Evolutionary conservation across 2,329 filamentous ascomycete species (phyloP).

Genomic region (Westerdykella sp.): DNA sequence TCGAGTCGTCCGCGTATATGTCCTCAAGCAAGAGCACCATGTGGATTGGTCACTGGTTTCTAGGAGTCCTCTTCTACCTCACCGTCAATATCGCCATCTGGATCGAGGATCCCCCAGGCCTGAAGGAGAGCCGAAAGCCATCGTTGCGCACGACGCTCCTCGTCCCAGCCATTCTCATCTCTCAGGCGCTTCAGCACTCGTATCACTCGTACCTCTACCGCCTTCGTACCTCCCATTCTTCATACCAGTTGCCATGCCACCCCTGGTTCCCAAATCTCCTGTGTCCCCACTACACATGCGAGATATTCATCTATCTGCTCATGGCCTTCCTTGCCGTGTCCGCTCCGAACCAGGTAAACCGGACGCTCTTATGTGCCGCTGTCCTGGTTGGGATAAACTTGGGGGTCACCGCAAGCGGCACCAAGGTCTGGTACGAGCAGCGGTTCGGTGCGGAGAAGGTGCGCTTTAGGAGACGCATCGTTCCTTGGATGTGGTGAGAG

Average conservation of each 20-base stretch:
- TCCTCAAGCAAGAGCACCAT: slow-evolving; percentile 69
- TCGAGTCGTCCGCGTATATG: slow-evolving; percentile 63
- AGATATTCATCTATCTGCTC: slow-evolving; percentile 77
- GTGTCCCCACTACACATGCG: slow-evolving; percentile 87
- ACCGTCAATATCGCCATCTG: slow-evolving; percentile 69
- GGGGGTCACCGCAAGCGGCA: slow-evolving; percentile 71
- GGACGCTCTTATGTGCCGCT: slow-evolving; percentile 63
- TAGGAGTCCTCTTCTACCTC: slow-evolving; percentile 74
- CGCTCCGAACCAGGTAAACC: slow-evolving; percentile 58
- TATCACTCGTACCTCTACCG: slow-evolving; percentile 44
- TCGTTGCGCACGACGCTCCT: slow-evolving; percentile 50
- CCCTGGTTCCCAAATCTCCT: slow-evolving; percentile 66
- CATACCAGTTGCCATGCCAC: slow-evolving; percentile 74
- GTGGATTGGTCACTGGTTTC: slow-evolving; percentile 76
- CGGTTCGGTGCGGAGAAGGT: slow-evolving; percentile 30
- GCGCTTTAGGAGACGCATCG: slow-evolving; percentile 24
- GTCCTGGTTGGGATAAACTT: slow-evolving; percentile 74
- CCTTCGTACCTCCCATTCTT: slow-evolving; percentile 40
- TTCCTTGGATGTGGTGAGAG: slow-evolving; percentile 28
- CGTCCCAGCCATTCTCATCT: slow-evolving; percentile 59
- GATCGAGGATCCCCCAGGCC: slow-evolving; percentile 58
- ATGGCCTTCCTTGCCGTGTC: slow-evolving; percentile 71
- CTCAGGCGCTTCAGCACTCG: slow-evolving; percentile 66
- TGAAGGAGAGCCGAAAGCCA: slow-evolving; percentile 12
- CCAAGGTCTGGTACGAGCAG: slow-evolving; percentile 52